Base-by-base conservation (phyloP, 2,329 filamentous ascomycete genomes). In the Ophiocordyceps camponoti-rufipedis region DNA sequence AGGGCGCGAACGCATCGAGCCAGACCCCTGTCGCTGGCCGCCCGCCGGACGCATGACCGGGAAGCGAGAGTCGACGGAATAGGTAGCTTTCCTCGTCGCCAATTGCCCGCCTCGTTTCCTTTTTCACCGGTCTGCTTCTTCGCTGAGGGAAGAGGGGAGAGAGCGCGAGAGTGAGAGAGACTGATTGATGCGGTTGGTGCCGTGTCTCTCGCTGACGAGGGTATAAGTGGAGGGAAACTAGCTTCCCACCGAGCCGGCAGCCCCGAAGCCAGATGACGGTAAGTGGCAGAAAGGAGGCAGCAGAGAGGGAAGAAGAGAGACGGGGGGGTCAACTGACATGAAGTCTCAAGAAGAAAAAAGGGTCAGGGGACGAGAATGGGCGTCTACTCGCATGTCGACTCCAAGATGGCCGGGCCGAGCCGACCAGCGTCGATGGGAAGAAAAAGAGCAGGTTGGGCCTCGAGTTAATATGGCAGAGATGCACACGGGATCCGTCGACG, bases 301-400 rank as follows among this genome's bases (percentile, higher is more conserved):
- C 46, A 44, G 31, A 14, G 47, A 45, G 44, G 42, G 19, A 41
- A 48, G 47, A 28, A 5, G 13, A 29, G 29, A 28, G 43, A 44
- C 39, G 32, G 16, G 44, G 39, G 38, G 43, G 16, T 41, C 46
- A 11, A 41, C 5, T 13, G 3, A 2, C 46, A 23, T 44, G 51
- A 46, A 47, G 40, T 51, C 41, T 16, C 32, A 38, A 55, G 49
- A 56, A 47, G 44, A 51, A 53, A 55, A 46, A 56, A 53, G 58
- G 58, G 59, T 58, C 53, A 56, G 54, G 57, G 57, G 59, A 58
- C 53, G 56, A 55, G 55, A 57, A 56, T 57, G 58, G 55, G 47
- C 56, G 61, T 57, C 58, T 62, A 61, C 60, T 23, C 23, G 23
- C 23, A 23, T 23, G 23, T 23, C 23, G 23, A 23, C 40, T 28